A percentile compares a stretch with the other conserved stretches of the same genome.
Evolutionary conservation across 139 green algal genomes (phyloP).

Genomic region (Closterium sp.): DNA sequence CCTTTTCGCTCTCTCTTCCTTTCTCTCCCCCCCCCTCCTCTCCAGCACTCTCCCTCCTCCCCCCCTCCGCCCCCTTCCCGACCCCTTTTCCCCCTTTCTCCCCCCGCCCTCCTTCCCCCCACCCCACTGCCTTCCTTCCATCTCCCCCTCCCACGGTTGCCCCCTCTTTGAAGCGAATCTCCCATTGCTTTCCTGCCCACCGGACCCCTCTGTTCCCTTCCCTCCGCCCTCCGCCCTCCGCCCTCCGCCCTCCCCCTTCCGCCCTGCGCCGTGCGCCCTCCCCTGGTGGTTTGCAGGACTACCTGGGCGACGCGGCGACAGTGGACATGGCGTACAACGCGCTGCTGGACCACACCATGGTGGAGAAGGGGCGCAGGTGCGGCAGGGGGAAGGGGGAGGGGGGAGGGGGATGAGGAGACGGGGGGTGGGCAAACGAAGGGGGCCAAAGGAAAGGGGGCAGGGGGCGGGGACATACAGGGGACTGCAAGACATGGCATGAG

Average conservation of each 20-base stretch:
- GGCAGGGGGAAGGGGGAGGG: neutral
- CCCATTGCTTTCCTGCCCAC: neutral
- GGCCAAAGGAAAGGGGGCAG: neutral
- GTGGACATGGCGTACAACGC: conserved; percentile 42
- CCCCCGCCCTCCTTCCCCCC: neutral
- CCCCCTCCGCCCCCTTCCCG: too few relatives aligned
- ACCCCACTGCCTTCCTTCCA: neutral
- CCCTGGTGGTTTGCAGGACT: conserved; percentile 40
- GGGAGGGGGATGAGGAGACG: neutral
- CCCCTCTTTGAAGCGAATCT: neutral
- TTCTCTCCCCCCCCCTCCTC: neutral
- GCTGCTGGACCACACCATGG: conserved; percentile 38
- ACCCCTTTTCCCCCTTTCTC: too few relatives aligned
- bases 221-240: too few relatives aligned
- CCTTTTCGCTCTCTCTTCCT: neutral
- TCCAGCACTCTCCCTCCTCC: too few relatives aligned
- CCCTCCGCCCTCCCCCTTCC: too few relatives aligned
- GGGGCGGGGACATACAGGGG: neutral
- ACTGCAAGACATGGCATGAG: too few relatives aligned
- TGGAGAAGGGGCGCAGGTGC: conserved; percentile 21
- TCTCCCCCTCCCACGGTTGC: neutral
- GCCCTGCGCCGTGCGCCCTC: too few relatives aligned
- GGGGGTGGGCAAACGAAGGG: too few relatives aligned
- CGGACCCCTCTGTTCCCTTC: too few relatives aligned
- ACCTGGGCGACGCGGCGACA: conserved; percentile 29